phyloP scores from a whole-genome alignment of 805 yeast genomes.

The Candida koratica region DNA sequence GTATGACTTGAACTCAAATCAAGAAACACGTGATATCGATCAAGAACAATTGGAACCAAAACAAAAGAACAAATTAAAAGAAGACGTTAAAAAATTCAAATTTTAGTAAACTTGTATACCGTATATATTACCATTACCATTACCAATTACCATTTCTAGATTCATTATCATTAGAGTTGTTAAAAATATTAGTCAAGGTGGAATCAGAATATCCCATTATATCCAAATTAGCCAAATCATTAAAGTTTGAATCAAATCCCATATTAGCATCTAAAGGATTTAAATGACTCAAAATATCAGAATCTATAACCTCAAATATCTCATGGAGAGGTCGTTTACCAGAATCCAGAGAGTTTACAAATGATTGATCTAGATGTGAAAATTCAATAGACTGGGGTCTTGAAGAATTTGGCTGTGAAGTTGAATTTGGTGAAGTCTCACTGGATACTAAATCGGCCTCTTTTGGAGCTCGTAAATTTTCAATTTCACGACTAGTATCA shows the following conservation, averaged over 20 bases:
- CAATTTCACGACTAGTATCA: slow-evolving; percentile 30
- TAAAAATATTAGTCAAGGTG: slow-evolving; percentile 3
- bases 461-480: slow-evolving; percentile 26
- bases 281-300: slow-evolving; percentile 26
- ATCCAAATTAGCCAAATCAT: slow-evolving; percentile 8
- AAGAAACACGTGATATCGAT: slow-evolving; percentile 1
- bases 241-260: slow-evolving; percentile 12
- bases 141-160: slow-evolving; percentile 2
- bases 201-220: not conserved
- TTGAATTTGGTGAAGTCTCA: slow-evolving; percentile 1
- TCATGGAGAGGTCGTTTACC: slow-evolving; percentile 17
- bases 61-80: slow-evolving; percentile 5
- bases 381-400: not conserved
- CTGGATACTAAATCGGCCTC: slow-evolving; percentile 9
- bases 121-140: not conserved
- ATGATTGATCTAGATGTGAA: not conserved
- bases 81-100: slow-evolving; percentile 11
- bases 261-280: slow-evolving; percentile 27
- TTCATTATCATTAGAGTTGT: slow-evolving; percentile 1
- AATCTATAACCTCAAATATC: slow-evolving; percentile 29
- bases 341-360: not conserved
- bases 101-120: slow-evolving; percentile 11
- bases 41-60: not conserved
- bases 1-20: slow-evolving; percentile 14
- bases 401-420: not conserved